phyloP scores from a whole-genome alignment of 306 rosid species.

The Arachis hypogaea region DNA sequence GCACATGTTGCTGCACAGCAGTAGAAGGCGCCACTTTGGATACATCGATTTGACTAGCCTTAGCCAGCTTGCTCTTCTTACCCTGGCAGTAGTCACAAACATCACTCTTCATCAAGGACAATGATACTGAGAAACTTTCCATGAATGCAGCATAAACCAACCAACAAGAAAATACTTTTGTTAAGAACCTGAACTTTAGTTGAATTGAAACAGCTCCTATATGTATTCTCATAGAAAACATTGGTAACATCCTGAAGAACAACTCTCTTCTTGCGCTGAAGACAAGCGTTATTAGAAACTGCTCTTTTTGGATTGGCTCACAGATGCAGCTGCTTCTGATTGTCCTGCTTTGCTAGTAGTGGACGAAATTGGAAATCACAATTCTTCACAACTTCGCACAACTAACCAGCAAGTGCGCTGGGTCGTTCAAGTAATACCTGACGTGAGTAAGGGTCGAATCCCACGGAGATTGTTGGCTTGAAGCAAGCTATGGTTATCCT shows the following conservation, averaged over 20 bases:
- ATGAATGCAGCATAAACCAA: background rate
- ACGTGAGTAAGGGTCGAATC: too few species aligned
- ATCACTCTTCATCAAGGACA: background rate
- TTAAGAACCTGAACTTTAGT: constrained; percentile 56
- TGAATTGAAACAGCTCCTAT: constrained; percentile 49
- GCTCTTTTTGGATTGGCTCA: constrained; percentile 48
- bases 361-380: too few species aligned
- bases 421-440: too few species aligned
- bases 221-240: constrained; percentile 50
- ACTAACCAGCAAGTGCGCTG: too few species aligned
- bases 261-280: constrained; percentile 55
- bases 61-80: constrained; percentile 37
- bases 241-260: constrained; percentile 68
- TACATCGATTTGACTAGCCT: constrained; percentile 37
- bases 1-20: constrained; percentile 19
- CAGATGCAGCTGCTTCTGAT: constrained; percentile 43
- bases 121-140: constrained; percentile 1
- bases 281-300: constrained; percentile 40
- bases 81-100: background rate
- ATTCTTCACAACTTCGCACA: too few species aligned
- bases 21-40: constrained; percentile 45
- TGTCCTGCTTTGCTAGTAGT: constrained; percentile 30
- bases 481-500: too few species aligned
- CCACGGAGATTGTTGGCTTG: too few species aligned
- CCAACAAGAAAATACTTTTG: background rate